Evolutionary conservation across 1,284 basidiomycete genomes (phyloP).

Genomic region (Cronartium quercuum): DNA sequence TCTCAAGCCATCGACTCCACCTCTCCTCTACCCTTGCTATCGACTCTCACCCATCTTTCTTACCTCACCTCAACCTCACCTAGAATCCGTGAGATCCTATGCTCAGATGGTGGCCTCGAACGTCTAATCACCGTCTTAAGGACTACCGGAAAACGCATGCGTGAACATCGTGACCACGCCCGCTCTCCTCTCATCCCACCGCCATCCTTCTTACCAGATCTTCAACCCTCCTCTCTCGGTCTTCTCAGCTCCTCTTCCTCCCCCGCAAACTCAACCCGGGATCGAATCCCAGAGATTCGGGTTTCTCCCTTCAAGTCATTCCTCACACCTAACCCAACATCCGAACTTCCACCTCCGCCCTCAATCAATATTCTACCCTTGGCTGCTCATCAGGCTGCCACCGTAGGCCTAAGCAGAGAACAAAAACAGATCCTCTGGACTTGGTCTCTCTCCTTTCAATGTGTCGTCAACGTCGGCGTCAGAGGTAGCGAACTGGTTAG

Average conservation of each 20-base stretch:
- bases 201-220: not conserved
- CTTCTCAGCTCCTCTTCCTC: not conserved
- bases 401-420: constrained; percentile 38
- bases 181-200: not conserved
- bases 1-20: constrained; percentile 81
- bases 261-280: not conserved
- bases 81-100: constrained; percentile 95
- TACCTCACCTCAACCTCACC: constrained; percentile 97
- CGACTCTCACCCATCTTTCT: constrained; percentile 91
- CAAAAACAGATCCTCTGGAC: constrained; percentile 45
- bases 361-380: constrained; percentile 51
- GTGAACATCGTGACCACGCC: constrained; percentile 35
- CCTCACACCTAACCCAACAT: constrained; percentile 65
- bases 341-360: constrained; percentile 47
- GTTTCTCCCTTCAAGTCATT: constrained; percentile 8
- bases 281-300: constrained; percentile 1
- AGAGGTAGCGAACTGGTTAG: constrained; percentile 73
- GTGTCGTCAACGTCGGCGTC: constrained; percentile 95
- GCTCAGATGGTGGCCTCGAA: constrained; percentile 92
- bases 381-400: constrained; percentile 60
- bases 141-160: constrained; percentile 40
- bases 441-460: constrained; percentile 90
- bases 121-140: constrained; percentile 74
- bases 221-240: not conserved
- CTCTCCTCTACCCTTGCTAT: constrained; percentile 83